These are phyloP conservation scores for Ramicandelaber brevisporus DNA, from an alignment of 192 early-diverging fungal genomes.

Conservation along the genomic window DNA sequence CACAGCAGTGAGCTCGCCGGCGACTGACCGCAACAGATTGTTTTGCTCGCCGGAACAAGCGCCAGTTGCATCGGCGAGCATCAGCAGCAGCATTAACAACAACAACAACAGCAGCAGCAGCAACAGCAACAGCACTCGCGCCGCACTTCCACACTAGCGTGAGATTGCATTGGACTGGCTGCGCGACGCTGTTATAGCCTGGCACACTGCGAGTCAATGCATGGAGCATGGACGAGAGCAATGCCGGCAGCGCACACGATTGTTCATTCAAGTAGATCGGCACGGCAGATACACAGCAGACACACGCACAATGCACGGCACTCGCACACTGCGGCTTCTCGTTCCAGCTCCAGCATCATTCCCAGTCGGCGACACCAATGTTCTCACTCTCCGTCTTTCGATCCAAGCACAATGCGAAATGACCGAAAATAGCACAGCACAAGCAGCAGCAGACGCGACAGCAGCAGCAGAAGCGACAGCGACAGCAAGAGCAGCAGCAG, in stretches of 20 bases:
- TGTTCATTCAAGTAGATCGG: constrained; percentile 8
- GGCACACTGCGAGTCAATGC: constrained; percentile 12
- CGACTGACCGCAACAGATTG: not conserved
- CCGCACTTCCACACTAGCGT: too few relatives aligned
- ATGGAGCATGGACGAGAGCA: constrained; percentile 12
- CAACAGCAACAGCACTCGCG: too few relatives aligned
- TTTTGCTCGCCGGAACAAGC: constrained; percentile 1
- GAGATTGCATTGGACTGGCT: constrained; percentile 8
- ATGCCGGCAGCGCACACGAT: constrained; percentile 6
- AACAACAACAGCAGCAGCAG: too few relatives aligned
- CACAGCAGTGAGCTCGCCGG: not conserved
- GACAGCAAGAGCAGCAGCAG: constrained; percentile 1
- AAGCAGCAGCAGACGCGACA: constrained; percentile 7
- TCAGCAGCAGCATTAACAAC: not conserved
- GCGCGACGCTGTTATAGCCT: constrained; percentile 12
- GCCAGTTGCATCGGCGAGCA: not conserved
- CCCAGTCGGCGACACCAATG: too few relatives aligned
- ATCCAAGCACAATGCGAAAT: too few relatives aligned
- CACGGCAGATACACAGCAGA: too few relatives aligned
- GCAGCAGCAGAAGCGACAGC: constrained; percentile 3
- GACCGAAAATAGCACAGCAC: too few relatives aligned
- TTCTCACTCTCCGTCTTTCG: too few relatives aligned
- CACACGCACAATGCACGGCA: too few relatives aligned
- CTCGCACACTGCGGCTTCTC: too few relatives aligned
- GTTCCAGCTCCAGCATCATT: too few relatives aligned